Evolutionary conservation across 2,329 filamentous ascomycete species (phyloP), one percentile per base, ranked within the genome.

Genomic region (Claviceps sp.): DNA sequence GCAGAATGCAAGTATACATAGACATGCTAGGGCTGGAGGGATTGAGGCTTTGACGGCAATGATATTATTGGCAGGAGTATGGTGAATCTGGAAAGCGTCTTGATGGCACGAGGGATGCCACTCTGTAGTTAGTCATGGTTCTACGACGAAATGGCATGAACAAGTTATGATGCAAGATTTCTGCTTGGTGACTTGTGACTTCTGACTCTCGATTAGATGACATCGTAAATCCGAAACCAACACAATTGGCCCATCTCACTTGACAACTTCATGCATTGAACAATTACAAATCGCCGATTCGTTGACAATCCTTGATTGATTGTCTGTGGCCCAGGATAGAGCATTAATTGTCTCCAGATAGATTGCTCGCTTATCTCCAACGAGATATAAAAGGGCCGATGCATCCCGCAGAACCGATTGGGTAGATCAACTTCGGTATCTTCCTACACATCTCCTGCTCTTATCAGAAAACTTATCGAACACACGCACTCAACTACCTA

Each of bases 71-170:
- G 52, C 50, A 51, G 53, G 52, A 54, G 56, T 51, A 54, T 49
- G 45, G 58, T 50, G 57, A 56, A 58, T 60, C 54, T 61, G 52
- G 55, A 52, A 49, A 52, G 53, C 53, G 51, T 53, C 56, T 47
- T 42, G 55, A 53, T 26, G 50, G 47, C 51, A 54, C 49, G 52
- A 55, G 54, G 26, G 52, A 58, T 56, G 56, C 57, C 52, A 52
- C 58, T 58, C 49, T 58, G 56, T 58, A 54, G 56, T 54, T 60
- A 55, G 62, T 59, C 60, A 64, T 59, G 58, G 55, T 61, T 52
- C 43, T 52, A 64, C 57, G 62, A 64, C 43, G 58, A 62, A 61
- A 62, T 60, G 59, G 55, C 54, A 60, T 56, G 58, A 62, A 61
- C 53, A 59, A 54, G 52, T 53, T 58, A 62, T 56, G 61, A 61